A percentile compares a stretch with the other conserved stretches of the same genome.
Conservation (phyloP, 2,329 filamentous ascomycete genomes). For the Colletotrichum musae region DNA sequence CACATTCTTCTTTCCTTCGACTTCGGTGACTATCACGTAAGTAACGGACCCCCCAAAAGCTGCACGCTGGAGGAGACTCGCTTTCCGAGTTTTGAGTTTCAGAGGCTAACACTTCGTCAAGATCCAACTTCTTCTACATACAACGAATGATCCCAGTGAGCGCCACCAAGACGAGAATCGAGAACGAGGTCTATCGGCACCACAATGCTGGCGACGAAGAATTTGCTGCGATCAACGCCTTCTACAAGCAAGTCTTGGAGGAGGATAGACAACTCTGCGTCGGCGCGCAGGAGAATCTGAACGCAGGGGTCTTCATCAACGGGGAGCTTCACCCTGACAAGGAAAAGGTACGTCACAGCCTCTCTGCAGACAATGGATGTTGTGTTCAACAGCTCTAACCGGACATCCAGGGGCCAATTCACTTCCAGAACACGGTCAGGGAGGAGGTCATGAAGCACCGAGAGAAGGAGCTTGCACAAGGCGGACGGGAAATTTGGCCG, state of each 20-base stretch:
- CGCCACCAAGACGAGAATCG: conserved; percentile 58
- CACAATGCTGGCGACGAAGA: conserved; percentile 61
- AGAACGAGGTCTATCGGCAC: conserved; percentile 67
- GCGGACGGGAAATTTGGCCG: conserved; percentile 50
- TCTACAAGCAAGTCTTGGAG: conserved; percentile 66
- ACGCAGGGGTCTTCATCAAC: conserved; percentile 64
- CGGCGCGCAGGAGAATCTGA: conserved; percentile 64
- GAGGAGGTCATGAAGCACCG: conserved; percentile 48
- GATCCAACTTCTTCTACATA: conserved; percentile 65
- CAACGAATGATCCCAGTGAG: conserved; percentile 64
- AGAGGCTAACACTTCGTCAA: conserved; percentile 55
- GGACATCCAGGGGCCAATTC: conserved; percentile 58
- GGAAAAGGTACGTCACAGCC: conserved; percentile 53
- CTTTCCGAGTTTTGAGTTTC: conserved; percentile 46
- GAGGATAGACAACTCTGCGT: conserved; percentile 68
- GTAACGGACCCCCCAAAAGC: conserved; percentile 43
- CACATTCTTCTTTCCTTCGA: conserved; percentile 31
- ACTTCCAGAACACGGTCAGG: conserved; percentile 53
- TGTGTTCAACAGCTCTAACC: conserved; percentile 39
- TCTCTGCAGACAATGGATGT: background rate
- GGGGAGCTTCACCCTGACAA: conserved; percentile 68
- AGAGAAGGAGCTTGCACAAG: conserved; percentile 43
- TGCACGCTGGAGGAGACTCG: conserved; percentile 51
- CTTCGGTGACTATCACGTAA: conserved; percentile 47
- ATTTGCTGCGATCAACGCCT: conserved; percentile 61